A percentile compares a stretch with the other conserved stretches of the same genome.
phyloP scores from a whole-genome alignment of 176 grass and related monocot species.

The Raddia guianensis region DNA sequence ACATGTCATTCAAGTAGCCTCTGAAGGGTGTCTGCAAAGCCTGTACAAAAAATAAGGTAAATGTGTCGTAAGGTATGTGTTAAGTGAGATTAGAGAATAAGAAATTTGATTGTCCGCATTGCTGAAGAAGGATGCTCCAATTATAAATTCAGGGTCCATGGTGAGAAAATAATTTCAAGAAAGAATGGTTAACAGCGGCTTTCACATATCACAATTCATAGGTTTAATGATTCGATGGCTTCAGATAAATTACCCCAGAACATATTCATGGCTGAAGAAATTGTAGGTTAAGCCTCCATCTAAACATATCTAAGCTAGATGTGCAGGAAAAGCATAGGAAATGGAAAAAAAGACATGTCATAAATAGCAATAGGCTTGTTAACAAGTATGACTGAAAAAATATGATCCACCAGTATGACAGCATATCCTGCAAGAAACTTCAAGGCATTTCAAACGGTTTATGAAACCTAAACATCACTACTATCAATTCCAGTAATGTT shows the following conservation, averaged over 20 bases:
- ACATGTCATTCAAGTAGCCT: conserved; percentile 81
- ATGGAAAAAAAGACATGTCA: neutral
- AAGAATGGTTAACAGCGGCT: neutral
- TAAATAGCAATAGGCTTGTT: neutral
- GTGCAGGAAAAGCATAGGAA: neutral
- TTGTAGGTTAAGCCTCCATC: neutral
- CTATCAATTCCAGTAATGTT: neutral
- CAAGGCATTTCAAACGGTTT: neutral
- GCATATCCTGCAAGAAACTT: neutral
- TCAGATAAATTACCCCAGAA: neutral
- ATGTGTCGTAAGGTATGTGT: conserved; percentile 5
- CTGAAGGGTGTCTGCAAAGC: conserved; percentile 81
- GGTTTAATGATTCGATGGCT: neutral
- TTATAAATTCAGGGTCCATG: neutral
- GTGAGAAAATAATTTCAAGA: neutral
- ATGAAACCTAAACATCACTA: neutral
- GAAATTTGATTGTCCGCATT: neutral
- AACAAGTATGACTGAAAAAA: neutral
- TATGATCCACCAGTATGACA: neutral
- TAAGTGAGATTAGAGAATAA: neutral
- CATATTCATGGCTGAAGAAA: neutral
- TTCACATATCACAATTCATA: conserved; percentile 1
- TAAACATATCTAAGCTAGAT: neutral
- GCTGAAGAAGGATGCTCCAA: neutral
- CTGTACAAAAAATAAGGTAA: conserved; percentile 49